A percentile compares a stretch with the other conserved stretches of the same genome.
Evolutionary conservation across 2,329 filamentous ascomycete species (phyloP).

Genomic region (Colletotrichum sp.): DNA sequence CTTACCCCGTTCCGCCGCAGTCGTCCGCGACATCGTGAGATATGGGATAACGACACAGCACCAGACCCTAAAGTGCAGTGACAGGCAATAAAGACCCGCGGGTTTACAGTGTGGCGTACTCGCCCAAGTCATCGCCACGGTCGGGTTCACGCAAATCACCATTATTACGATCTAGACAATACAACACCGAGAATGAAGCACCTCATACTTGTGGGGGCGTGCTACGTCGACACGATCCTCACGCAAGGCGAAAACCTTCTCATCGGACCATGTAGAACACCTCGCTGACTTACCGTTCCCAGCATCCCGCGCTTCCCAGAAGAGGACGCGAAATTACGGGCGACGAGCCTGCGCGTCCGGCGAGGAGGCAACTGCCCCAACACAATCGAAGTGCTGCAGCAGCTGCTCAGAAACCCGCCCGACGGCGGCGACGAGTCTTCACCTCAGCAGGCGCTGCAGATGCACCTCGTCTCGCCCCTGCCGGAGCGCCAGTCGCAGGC

Average conservation of each 20-base stretch:
- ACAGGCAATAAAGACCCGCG: neutral
- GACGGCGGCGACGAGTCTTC: neutral
- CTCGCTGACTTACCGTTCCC: constrained; percentile 2
- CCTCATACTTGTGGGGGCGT: constrained; percentile 68
- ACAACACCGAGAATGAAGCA: constrained; percentile 47
- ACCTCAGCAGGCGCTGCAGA: constrained; percentile 24
- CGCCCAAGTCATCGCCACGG: neutral
- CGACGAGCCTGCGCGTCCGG: constrained; percentile 60
- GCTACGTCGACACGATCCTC: constrained; percentile 74
- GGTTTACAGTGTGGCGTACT: neutral
- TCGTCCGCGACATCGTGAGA: neutral
- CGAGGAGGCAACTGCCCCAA: constrained; percentile 78
- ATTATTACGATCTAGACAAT: neutral
- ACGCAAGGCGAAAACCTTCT: constrained; percentile 46
- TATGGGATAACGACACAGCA: neutral
- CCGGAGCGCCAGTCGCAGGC: constrained; percentile 57
- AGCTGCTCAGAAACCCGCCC: constrained; percentile 49
- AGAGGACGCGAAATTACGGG: constrained; percentile 76
- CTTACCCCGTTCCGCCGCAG: neutral
- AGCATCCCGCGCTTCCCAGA: constrained; percentile 70
- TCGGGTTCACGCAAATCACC: neutral
- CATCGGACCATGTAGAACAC: constrained; percentile 7
- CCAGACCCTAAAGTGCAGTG: neutral
- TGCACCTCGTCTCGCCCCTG: constrained; percentile 56
- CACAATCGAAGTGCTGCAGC: constrained; percentile 70